phyloP scores from a whole-genome alignment of 169 alveolate genomes.

The Plasmodium vinckei region DNA sequence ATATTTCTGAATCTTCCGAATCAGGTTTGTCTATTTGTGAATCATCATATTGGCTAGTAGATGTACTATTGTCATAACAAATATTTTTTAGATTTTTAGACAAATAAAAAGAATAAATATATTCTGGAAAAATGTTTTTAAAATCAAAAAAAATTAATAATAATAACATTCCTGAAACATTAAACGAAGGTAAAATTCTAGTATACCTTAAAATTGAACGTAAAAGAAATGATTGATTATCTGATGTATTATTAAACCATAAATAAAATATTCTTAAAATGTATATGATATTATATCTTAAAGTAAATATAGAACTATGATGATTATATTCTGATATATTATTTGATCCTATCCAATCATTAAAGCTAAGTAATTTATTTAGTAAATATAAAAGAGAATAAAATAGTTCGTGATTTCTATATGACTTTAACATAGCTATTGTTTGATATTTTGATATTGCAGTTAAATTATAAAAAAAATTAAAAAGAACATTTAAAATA shows the following conservation, averaged over 20 bases:
- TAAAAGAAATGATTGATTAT: constrained; percentile 72
- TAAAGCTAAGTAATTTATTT: constrained; percentile 65
- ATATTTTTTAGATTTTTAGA: constrained; percentile 57
- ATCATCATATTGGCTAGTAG: background rate
- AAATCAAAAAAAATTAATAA: constrained; percentile 53
- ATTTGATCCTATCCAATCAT: constrained; percentile 75
- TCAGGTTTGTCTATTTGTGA: background rate
- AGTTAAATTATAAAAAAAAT: constrained; percentile 69
- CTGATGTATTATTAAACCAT: constrained; percentile 75
- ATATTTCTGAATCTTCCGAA: background rate
- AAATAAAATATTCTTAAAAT: constrained; percentile 56
- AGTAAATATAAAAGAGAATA: constrained; percentile 54
- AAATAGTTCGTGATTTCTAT: constrained; percentile 65
- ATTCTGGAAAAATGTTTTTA: constrained; percentile 47
- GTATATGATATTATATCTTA: constrained; percentile 63
- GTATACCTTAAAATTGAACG: constrained; percentile 60
- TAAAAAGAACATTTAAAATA: constrained; percentile 54
- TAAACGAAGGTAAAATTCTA: constrained; percentile 59
- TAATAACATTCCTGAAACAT: constrained; percentile 63
- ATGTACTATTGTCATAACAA: constrained; percentile 20
- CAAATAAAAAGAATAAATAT: constrained; percentile 50
- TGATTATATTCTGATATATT: constrained; percentile 72
- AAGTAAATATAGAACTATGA: constrained; percentile 57
- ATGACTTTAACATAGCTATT: constrained; percentile 24
- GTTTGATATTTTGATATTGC: constrained; percentile 5